Evolutionary conservation across 257 asterid genomes (phyloP), one percentile per base, ranked within the genome.

Genomic region (Plantago elongata): DNA sequence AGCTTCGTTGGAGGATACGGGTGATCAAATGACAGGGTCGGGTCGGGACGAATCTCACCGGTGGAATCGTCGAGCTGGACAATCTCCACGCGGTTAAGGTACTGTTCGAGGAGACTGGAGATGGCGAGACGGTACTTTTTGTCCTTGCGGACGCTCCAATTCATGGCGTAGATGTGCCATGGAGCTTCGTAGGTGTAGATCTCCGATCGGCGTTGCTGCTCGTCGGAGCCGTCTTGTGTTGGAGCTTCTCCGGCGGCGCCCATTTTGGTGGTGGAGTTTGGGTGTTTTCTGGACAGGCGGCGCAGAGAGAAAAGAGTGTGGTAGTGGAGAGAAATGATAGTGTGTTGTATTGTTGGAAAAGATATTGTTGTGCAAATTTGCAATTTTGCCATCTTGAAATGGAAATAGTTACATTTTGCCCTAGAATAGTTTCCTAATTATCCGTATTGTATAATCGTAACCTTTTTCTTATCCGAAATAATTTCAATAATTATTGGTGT

Each of bases 151-250:
- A 86, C 95, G 54, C 89, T 78, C 97, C 97, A 92, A 66, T 86
- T 89, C 97, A 89, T 89, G 65, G 96, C 96, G 77, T 89, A 89
- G 72, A 92, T 77, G 77, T 89, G 95, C 97, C 97, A 92, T 15
- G 99, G 99, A 16, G 99, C 95, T 73, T 89, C 97, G 82, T 89
- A 86, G 0, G 99, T 92, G 82, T 92, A 92, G 84, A 92, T 92
- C 86, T 92, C 98, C 58, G 97, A 88, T 45, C 98, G 86, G 27
- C 98, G 82, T 72, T 92, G 98, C 72, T 86, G 97, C 74, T 92
- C 98, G 74, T 88, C 98, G 14, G 95, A 88, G 9, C 86, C 94
- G 59, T 84, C 96, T 57, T 78, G 95, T 40, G 78, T 85, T 13
- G 85, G 92, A 55, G 38, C 12, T 9, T 88, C 96, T 69, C 95